Evolutionary conservation across 441 rosid genomes (phyloP).

Genomic region (Raphanus hybrid): DNA sequence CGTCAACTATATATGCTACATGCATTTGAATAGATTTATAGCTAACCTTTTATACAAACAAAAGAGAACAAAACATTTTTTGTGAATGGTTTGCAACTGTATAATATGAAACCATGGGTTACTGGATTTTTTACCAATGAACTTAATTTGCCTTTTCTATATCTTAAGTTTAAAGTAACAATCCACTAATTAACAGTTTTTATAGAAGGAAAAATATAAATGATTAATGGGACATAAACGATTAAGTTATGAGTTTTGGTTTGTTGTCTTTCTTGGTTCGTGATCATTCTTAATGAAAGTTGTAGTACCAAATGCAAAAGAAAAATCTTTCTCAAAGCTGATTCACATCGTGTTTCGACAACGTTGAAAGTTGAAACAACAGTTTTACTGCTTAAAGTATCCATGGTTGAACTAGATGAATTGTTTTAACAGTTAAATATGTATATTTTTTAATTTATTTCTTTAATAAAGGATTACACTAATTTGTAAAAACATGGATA

Average conservation of each 20-base stretch:
- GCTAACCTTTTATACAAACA: neutral
- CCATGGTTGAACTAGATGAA: neutral
- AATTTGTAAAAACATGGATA: neutral
- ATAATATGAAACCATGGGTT: neutral
- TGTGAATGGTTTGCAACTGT: neutral
- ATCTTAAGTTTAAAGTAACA: neutral
- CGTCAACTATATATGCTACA: neutral
- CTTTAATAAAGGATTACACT: neutral
- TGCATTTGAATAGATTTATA: neutral
- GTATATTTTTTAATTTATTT: neutral
- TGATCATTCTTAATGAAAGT: neutral
- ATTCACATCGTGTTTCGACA: neutral
- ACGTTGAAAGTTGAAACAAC: neutral
- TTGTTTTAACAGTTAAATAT: neutral
- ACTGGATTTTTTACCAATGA: neutral
- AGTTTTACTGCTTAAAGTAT: neutral
- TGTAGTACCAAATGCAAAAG: neutral
- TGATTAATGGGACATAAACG: neutral
- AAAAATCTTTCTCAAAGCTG: neutral
- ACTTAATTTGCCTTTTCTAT: neutral
- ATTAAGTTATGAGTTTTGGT: neutral
- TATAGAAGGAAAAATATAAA: neutral
- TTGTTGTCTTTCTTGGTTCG: neutral
- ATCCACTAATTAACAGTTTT: neutral
- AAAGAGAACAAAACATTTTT: neutral